These are phyloP conservation scores for Aspergillus intermedius DNA, from an alignment of 2,329 filamentous ascomycete species.

Conservation along the genomic window DNA sequence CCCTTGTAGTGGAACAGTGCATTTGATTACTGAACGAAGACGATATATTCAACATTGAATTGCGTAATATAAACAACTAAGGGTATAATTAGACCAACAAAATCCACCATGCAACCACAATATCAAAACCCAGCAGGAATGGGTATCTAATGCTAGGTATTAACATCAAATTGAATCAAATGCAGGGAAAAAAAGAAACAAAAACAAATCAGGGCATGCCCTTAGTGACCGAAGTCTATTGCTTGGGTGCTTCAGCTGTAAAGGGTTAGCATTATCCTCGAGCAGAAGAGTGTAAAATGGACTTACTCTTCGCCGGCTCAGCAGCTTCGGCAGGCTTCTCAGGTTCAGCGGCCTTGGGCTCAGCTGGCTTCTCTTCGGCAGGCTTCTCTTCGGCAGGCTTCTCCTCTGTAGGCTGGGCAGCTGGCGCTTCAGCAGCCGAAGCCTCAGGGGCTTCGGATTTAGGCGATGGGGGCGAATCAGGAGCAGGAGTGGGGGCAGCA, in stretches of 20 bases:
- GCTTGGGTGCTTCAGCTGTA: constrained; percentile 6
- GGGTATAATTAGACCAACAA: constrained; percentile 11
- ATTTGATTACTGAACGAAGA: neutral
- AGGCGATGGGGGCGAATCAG: neutral
- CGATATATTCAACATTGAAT: neutral
- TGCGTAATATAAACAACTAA: constrained; percentile 3
- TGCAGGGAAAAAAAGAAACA: neutral
- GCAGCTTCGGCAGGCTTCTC: constrained; percentile 4
- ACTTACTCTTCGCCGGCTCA: constrained; percentile 7
- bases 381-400: neutral
- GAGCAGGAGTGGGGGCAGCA: neutral
- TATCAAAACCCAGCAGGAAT: constrained; percentile 4
- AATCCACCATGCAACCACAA: constrained; percentile 3
- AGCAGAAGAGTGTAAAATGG: neutral
- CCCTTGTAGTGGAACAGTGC: neutral
- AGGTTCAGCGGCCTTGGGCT: neutral
- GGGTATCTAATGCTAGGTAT: constrained; percentile 11
- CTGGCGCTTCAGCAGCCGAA: neutral
- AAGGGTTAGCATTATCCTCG: constrained; percentile 4
- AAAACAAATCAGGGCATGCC: neutral
- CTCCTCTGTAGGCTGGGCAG: constrained; percentile 1
- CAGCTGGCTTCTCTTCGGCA: constrained; percentile 7
- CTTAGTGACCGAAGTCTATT: neutral
- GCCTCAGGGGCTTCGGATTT: constrained; percentile 5
- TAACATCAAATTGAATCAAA: neutral